Conservation (phyloP, 345 rosid genomes). For the Garcia nutans region DNA sequence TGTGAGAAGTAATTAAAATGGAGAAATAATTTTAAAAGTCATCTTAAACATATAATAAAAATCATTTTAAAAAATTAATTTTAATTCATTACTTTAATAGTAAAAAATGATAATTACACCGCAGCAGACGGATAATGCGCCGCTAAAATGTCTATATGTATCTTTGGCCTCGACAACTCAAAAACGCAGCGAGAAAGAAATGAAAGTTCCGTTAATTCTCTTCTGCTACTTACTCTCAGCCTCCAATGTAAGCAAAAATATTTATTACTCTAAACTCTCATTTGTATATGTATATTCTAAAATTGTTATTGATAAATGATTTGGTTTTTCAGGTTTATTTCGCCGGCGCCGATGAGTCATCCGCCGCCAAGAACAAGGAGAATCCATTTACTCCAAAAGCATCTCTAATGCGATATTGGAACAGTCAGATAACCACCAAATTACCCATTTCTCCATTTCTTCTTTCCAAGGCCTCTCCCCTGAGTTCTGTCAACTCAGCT, state of each 20-base stretch:
- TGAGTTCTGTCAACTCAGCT: constrained; percentile 56
- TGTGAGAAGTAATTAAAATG: too few relatives aligned
- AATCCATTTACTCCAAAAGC: constrained; percentile 84
- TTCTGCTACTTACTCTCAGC: neutral
- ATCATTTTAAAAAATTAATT: too few relatives aligned
- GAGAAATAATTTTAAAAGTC: too few relatives aligned
- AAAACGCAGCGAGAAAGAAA: too few relatives aligned
- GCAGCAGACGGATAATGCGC: too few relatives aligned
- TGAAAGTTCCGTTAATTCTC: neutral
- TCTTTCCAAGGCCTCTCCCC: constrained; percentile 75
- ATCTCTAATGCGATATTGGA: constrained; percentile 75
- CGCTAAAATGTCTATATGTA: too few relatives aligned
- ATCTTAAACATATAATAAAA: too few relatives aligned
- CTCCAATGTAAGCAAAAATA: constrained; percentile 11
- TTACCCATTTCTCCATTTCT: constrained; percentile 51
- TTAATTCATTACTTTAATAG: too few relatives aligned
- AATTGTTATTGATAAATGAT: too few relatives aligned
- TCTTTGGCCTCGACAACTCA: too few relatives aligned
- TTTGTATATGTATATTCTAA: neutral
- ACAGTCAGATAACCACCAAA: constrained; percentile 48
- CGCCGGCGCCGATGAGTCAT: neutral
- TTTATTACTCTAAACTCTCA: neutral
- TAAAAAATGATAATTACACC: too few relatives aligned
- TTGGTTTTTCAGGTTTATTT: constrained; percentile 3
- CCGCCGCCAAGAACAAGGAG: constrained; percentile 10